phyloP scores from a whole-genome alignment of 352 stramenopile species.

The Phytophthora quininea region DNA sequence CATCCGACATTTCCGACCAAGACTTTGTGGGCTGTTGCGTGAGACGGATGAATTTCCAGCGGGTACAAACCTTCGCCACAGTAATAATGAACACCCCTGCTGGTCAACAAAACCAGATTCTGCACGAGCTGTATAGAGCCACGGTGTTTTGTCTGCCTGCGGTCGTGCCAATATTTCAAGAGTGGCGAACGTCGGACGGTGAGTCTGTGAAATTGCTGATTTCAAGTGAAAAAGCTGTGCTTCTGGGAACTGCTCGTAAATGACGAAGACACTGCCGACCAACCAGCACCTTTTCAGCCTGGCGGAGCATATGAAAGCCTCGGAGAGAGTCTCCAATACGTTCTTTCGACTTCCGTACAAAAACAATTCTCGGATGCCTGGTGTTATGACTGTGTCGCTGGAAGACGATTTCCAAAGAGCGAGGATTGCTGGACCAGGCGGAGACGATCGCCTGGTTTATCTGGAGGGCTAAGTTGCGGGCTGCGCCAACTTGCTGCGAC shows the following conservation, averaged over 20 bases:
- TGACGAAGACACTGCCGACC: conserved; percentile 19
- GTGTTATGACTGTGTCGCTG: background rate
- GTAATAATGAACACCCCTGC: conserved; percentile 14
- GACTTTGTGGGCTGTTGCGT: conserved; percentile 25
- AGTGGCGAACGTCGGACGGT: conserved; percentile 22
- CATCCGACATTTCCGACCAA: conserved; percentile 26
- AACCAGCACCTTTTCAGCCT: conserved; percentile 21
- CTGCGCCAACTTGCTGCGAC: no score
- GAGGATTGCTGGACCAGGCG: background rate
- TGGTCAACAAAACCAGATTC: conserved; percentile 34
- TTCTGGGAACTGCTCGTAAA: conserved; percentile 33
- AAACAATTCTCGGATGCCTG: background rate
- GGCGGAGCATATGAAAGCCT: conserved; percentile 23
- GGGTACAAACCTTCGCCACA: conserved; percentile 20
- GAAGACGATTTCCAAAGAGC: background rate
- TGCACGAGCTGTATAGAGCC: conserved; percentile 27
- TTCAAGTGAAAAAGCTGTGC: conserved; percentile 17
- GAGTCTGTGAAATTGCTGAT: conserved; percentile 31
- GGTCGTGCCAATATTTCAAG: conserved; percentile 22
- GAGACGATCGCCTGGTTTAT: background rate
- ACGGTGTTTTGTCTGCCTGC: conserved; percentile 17
- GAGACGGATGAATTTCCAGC: conserved; percentile 15
- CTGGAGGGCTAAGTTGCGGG: background rate
- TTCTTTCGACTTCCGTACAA: conserved; percentile 1
- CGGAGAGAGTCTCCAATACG: conserved; percentile 3